phyloP scores from a whole-genome alignment of 371 early-diverging fungal species.

The Zychaea mexicana region DNA sequence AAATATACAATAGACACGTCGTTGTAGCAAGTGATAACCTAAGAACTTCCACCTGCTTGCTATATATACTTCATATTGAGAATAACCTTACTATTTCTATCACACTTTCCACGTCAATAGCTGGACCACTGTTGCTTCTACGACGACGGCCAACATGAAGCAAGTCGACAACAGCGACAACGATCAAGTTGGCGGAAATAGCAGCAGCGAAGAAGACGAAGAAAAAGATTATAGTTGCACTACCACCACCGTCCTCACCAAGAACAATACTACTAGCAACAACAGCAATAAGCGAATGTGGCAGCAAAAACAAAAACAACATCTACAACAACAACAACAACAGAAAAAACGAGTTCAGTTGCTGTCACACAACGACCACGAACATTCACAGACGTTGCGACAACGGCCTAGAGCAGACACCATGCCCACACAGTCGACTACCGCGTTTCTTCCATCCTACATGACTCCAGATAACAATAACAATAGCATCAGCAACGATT shows the following conservation, averaged over 20 bases:
- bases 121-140: not conserved
- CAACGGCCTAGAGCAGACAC: conserved; percentile 20
- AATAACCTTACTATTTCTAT: not conserved
- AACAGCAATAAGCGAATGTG: not conserved
- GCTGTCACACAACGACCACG: conserved; percentile 8
- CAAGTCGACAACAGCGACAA: not conserved
- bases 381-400: not conserved
- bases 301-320: conserved; percentile 1
- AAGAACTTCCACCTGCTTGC: too few species aligned
- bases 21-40: too few species aligned
- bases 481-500: too few species aligned
- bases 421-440: conserved; percentile 22
- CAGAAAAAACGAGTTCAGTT: conserved; percentile 9
- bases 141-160: not conserved
- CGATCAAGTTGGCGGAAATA: not conserved
- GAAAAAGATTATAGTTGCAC: not conserved
- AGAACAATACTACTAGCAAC: not conserved
- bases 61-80: too few species aligned
- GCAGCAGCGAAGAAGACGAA: not conserved
- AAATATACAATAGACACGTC: too few species aligned
- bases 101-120: not conserved
- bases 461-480: too few species aligned
- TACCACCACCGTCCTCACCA: not conserved
- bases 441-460: conserved; percentile 8
- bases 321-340: not conserved